Conservation (phyloP, 257 asterid species). For the Solanum ossicruentum region DNA sequence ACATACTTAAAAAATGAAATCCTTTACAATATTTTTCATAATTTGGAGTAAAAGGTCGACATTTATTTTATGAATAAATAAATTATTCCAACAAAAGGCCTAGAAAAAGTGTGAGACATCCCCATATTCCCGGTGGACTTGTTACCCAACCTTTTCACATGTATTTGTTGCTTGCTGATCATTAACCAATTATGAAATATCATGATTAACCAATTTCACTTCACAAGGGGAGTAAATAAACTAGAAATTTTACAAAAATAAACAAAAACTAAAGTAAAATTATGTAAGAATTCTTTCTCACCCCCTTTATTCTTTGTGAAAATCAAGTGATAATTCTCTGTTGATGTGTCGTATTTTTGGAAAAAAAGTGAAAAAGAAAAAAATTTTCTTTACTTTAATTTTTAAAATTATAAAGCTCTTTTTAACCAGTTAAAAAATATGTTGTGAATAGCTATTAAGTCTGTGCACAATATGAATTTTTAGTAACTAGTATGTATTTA, state of each 20-base stretch:
- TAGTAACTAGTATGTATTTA: too few species aligned
- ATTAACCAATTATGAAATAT: neutral
- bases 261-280: neutral
- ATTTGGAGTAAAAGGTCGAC: neutral
- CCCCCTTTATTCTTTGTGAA: neutral
- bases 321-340: too few species aligned
- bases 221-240: neutral
- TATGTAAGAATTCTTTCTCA: neutral
- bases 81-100: neutral
- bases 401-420: too few species aligned
- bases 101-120: neutral
- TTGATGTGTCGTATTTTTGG: too few species aligned
- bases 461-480: too few species aligned
- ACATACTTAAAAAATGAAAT: neutral
- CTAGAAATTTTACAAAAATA: neutral
- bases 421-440: too few species aligned
- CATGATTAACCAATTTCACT: neutral
- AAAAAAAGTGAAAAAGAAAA: too few species aligned
- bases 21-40: neutral
- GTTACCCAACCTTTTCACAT: neutral
- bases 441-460: too few species aligned
- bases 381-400: too few species aligned
- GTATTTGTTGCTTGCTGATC: neutral
- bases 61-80: neutral
- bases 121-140: neutral